Percentiles rank a stretch among this genome's conserved stretches.
These are phyloP conservation scores for Solanum stenotomum DNA, from an alignment of 257 asterid species.

Conservation along the genomic window DNA sequence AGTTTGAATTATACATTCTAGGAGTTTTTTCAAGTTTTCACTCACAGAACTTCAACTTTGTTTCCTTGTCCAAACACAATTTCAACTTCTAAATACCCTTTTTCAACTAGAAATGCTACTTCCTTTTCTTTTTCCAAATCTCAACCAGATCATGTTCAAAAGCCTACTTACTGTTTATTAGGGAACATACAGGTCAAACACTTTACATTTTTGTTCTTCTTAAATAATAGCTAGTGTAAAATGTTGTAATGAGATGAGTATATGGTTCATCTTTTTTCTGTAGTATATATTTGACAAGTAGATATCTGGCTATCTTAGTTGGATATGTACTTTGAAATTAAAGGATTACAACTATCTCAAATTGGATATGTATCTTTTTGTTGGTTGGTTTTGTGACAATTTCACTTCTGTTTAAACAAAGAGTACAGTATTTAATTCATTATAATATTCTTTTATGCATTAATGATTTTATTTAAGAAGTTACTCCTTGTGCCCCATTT, in stretches of 20 bases:
- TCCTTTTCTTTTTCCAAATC: not conserved
- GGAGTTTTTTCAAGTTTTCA: not conserved
- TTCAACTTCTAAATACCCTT: not conserved
- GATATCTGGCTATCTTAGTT: not conserved
- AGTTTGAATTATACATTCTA: not conserved
- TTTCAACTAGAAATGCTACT: not conserved
- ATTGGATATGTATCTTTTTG: not conserved
- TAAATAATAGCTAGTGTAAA: not conserved
- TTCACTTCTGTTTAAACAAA: not conserved
- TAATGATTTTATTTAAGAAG: not conserved
- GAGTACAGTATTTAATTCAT: not conserved
- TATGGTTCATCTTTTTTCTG: not conserved
- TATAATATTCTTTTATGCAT: not conserved
- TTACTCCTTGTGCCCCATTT: not conserved
- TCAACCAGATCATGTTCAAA: not conserved
- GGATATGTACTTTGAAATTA: not conserved
- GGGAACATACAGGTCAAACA: not conserved
- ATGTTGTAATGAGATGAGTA: not conserved
- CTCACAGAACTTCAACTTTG: not conserved
- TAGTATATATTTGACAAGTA: not conserved
- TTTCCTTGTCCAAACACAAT: not conserved
- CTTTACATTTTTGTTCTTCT: not conserved
- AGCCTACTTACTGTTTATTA: not conserved
- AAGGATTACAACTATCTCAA: not conserved
- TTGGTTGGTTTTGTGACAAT: not conserved